Base-by-base conservation (phyloP, 257 asterid genomes). In the Pogostemon cablin region DNA sequence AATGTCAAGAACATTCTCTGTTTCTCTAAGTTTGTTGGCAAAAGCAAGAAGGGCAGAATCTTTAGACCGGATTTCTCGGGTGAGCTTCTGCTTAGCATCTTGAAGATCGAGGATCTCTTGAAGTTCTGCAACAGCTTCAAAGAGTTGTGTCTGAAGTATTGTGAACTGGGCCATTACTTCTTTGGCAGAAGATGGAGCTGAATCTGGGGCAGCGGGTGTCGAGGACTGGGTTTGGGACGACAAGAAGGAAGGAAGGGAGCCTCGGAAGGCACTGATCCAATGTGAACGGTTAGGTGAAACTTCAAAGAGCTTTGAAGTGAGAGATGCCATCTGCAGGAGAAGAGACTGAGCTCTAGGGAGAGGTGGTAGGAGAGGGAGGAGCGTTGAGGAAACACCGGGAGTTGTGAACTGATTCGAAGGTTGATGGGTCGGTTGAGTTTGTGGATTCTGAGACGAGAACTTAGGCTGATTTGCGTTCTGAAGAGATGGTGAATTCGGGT, bases 51-150 rank as follows among this genome's bases (percentile, higher is more conserved):
- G 80, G 9, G 90, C 64, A 5, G 95, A 83, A 64, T 91, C 99
- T 77, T 80, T 86, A 42, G 96, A 75, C 17, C 77, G 79, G 77
- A 85, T 87, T 57, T 91, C 91, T 7, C 85, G 90, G 9, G 77
- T 10, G 38, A 88, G 77, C 72, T 91, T 95, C 78, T 85, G 89
- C 72, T 83, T 91, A 38, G 90, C 89, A 53, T 89, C 98, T 78
- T 93, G 98, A 71, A 91, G 96, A 75, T 91, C 97, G 32, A 91
- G 97, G 69, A 91, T 87, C 80, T 87, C 91, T 73, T 91, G 97
- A 50, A 95, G 93, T 72, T 95, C 95, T 3, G 91, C 86, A 65
- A 88, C 95, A 56, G 95, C 96, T 84, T 91, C 98, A 62, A 85
- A 85, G 46, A 95, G 88, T 72, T 85, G 99, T 17, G 83, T 77